These are phyloP conservation scores for Rosa hybrid DNA, from an alignment of 331 rosid genomes.

Conservation along the genomic window DNA sequence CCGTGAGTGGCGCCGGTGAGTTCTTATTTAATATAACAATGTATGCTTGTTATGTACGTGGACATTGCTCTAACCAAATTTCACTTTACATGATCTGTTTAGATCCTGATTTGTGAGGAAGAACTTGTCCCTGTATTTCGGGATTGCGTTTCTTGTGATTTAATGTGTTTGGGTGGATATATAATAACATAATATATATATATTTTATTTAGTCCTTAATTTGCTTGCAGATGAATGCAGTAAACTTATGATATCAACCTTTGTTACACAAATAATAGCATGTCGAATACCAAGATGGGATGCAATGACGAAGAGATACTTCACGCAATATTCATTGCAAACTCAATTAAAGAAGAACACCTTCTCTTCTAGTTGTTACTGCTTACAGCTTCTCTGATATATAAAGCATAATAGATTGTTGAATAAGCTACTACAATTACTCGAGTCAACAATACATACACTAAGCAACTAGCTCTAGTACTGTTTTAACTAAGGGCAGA, in stretches of 20 bases:
- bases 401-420: too few species aligned
- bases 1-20: constrained; percentile 92
- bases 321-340: too few species aligned
- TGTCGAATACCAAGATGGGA: background rate
- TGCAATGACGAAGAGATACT: background rate
- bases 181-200: background rate
- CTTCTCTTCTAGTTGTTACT: too few species aligned
- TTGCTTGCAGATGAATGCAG: background rate
- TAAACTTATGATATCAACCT: background rate
- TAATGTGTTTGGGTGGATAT: background rate
- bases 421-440: too few species aligned
- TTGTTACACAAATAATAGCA: too few species aligned
- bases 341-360: too few species aligned
- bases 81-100: background rate
- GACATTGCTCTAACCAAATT: background rate
- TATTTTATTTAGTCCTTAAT: too few species aligned
- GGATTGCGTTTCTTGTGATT: background rate
- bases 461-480: too few species aligned
- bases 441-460: too few species aligned
- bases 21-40: background rate
- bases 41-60: background rate
- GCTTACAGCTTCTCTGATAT: too few species aligned
- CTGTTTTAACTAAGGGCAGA: too few species aligned
- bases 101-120: background rate
- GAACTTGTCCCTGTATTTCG: background rate